phyloP scores from a whole-genome alignment of 306 rosid species.

The Begonia loranthoides region DNA sequence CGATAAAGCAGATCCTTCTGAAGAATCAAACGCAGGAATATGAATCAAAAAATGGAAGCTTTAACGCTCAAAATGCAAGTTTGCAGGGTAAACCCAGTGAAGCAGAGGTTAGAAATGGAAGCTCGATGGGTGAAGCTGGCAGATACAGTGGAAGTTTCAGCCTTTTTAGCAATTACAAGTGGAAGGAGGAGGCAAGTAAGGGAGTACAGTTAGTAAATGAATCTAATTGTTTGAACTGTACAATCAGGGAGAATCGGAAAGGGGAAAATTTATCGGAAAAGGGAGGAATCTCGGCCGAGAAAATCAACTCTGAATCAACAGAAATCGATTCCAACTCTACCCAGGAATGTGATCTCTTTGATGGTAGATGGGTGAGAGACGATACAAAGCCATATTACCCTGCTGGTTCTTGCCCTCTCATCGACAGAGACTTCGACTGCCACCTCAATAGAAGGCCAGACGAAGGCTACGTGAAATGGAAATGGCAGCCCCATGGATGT shows the following conservation, averaged over 20 bases:
- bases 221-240: constrained; percentile 9
- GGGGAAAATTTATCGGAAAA: background rate
- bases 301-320: constrained; percentile 12
- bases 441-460: constrained; percentile 76
- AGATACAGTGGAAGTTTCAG: too few species aligned
- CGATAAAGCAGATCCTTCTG: constrained; percentile 15
- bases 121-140: too few species aligned
- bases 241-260: constrained; percentile 4
- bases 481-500: constrained; percentile 83
- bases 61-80: too few species aligned
- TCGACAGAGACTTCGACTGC: constrained; percentile 73
- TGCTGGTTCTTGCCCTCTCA: constrained; percentile 67
- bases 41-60: constrained; percentile 1
- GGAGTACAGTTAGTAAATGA: background rate
- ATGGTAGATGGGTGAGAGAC: constrained; percentile 80
- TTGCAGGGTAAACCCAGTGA: background rate
- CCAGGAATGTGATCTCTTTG: constrained; percentile 48
- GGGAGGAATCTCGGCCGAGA: constrained; percentile 9
- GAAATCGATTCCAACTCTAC: constrained; percentile 13
- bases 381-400: constrained; percentile 78
- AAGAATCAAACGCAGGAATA: constrained; percentile 6
- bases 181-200: too few species aligned
- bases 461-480: constrained; percentile 61
- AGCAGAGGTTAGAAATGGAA: background rate
- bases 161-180: too few species aligned